Conservation (phyloP, 768 basidiomycete species). For the Boletus fagicola region DNA sequence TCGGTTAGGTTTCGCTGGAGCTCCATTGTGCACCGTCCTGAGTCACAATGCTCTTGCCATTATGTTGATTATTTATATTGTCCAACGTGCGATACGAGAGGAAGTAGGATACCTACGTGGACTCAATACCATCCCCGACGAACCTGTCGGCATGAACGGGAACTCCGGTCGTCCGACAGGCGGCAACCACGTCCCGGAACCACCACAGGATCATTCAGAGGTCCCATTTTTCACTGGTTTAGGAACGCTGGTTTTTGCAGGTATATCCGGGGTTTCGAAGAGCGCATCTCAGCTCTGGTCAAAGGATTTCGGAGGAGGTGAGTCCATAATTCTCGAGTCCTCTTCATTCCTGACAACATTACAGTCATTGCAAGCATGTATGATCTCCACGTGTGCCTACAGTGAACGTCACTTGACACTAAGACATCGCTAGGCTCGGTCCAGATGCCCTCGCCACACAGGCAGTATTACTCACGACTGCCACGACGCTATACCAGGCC, state of each 20-base stretch:
- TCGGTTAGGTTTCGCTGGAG: constrained; percentile 27
- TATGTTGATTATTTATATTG: constrained; percentile 24
- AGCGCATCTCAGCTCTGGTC: constrained; percentile 30
- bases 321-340: neutral
- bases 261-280: constrained; percentile 21
- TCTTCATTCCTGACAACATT: constrained; percentile 4
- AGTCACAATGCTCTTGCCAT: constrained; percentile 26
- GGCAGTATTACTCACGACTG: constrained; percentile 25
- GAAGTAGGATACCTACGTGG: constrained; percentile 17
- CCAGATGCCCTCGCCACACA: constrained; percentile 26
- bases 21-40: constrained; percentile 28
- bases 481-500: constrained; percentile 24
- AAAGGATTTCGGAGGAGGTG: constrained; percentile 29
- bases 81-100: constrained; percentile 17
- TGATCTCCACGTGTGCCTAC: neutral
- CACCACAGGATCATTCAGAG: neutral
- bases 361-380: constrained; percentile 26
- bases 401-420: constrained; percentile 1
- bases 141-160: neutral
- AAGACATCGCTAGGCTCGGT: constrained; percentile 17
- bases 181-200: neutral
- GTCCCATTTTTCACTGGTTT: constrained; percentile 16
- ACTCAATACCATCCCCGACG: constrained; percentile 10
- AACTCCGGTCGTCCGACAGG: neutral
- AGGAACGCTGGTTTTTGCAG: constrained; percentile 15